These are phyloP conservation scores for Heritiera fomes DNA, from an alignment of 345 rosid species.

Conservation along the genomic window DNA sequence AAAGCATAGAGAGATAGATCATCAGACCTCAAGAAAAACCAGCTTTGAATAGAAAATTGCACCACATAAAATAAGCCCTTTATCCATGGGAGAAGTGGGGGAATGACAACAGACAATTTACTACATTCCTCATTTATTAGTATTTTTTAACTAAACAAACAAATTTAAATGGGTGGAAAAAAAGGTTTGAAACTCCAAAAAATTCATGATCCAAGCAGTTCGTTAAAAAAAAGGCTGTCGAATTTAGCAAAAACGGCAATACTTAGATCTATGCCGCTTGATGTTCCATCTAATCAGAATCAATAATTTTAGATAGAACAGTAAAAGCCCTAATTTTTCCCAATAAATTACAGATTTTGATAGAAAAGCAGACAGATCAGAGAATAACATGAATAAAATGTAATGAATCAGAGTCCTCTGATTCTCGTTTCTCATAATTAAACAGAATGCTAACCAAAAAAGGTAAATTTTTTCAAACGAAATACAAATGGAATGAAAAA, in stretches of 20 bases:
- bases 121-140: background rate
- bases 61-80: background rate
- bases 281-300: background rate
- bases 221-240: background rate
- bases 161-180: background rate
- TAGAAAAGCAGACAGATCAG: slow-evolving; percentile 10
- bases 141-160: background rate
- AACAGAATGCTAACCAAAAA: background rate
- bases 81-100: background rate
- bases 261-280: background rate
- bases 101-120: background rate
- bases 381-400: background rate
- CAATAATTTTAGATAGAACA: slow-evolving; percentile 8
- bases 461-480: background rate
- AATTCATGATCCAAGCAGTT: background rate
- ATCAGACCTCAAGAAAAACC: slow-evolving; percentile 25
- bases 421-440: background rate
- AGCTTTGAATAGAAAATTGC: slow-evolving; percentile 3
- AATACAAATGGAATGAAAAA: background rate
- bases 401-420: background rate
- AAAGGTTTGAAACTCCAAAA: background rate
- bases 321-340: background rate
- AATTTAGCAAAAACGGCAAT: background rate
- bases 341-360: background rate
- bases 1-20: background rate